Percentiles rank a stretch among this genome's conserved stretches.
Evolutionary conservation across 2,329 filamentous ascomycete genomes (phyloP).

Genomic region (Lachnellula subtilissima): DNA sequence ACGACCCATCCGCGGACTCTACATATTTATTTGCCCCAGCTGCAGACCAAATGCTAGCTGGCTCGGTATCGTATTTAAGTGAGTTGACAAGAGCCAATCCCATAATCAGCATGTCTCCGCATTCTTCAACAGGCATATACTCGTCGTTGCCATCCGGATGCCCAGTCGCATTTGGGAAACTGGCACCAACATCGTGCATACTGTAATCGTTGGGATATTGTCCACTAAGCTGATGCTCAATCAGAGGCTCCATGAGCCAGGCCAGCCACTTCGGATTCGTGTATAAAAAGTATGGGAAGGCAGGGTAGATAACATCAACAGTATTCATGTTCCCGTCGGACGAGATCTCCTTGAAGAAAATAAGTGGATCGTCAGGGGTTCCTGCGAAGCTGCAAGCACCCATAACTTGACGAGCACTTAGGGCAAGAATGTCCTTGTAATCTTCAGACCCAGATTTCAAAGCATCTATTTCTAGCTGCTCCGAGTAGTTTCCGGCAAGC

Average conservation of each 20-base stretch:
- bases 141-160: constrained; percentile 60
- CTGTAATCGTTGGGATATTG: constrained; percentile 80
- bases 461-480: constrained; percentile 65
- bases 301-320: constrained; percentile 81
- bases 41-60: constrained; percentile 55
- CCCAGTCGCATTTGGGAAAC: constrained; percentile 73
- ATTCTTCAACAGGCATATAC: constrained; percentile 64
- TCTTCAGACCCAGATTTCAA: constrained; percentile 68
- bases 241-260: constrained; percentile 71
- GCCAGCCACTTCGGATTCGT: constrained; percentile 77
- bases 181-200: constrained; percentile 70
- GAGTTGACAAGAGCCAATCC: constrained; percentile 73
- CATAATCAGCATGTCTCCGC: constrained; percentile 66
- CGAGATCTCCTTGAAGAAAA: constrained; percentile 83
- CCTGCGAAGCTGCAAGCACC: constrained; percentile 73
- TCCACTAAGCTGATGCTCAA: constrained; percentile 76
- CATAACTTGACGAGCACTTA: constrained; percentile 75
- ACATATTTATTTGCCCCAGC: constrained; percentile 28
- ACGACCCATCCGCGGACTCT: constrained; percentile 20
- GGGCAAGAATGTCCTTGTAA: constrained; percentile 71
- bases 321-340: constrained; percentile 83
- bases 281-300: constrained; percentile 82
- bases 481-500: constrained; percentile 69
- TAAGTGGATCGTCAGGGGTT: constrained; percentile 63
- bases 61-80: constrained; percentile 56